phyloP scores from a whole-genome alignment of 169 alveolate species.

The Theileria orientalis region DNA sequence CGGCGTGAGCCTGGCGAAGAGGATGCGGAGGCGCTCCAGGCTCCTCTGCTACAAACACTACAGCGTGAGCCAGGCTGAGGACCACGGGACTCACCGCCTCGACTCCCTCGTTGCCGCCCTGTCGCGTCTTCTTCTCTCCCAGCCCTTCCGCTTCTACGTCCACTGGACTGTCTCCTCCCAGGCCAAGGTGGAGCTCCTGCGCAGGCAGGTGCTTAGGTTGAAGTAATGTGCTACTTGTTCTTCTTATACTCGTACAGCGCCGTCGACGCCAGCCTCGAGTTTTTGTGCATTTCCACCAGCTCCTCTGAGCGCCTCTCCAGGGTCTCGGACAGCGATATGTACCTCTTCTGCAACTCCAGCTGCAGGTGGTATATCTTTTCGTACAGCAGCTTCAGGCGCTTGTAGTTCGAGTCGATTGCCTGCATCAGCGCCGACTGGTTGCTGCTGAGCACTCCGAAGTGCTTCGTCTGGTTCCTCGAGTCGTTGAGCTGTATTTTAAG shows the following conservation, averaged over 20 bases:
- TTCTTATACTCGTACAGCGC: constrained; percentile 44
- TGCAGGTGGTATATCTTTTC: constrained; percentile 51
- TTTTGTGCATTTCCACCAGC: constrained; percentile 24
- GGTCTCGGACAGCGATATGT: constrained; percentile 36
- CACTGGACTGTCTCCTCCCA: constrained; percentile 19
- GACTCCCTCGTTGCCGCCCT: not conserved
- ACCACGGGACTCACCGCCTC: not conserved
- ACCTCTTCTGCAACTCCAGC: constrained; percentile 42
- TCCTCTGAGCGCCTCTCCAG: constrained; percentile 36
- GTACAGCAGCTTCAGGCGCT: constrained; percentile 48
- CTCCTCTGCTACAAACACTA: not conserved
- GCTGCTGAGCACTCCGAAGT: constrained; percentile 17
- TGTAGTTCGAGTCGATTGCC: constrained; percentile 41
- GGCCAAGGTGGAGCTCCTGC: constrained; percentile 14
- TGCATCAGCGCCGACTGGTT: constrained; percentile 34
- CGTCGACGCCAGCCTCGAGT: constrained; percentile 30
- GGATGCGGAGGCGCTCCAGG: constrained; percentile 1
- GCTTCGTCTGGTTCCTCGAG: constrained; percentile 26
- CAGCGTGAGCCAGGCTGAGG: not conserved
- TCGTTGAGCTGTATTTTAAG: constrained; percentile 35
- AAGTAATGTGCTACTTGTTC: constrained; percentile 2
- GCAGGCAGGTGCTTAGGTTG: constrained; percentile 4
- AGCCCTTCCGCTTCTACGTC: constrained; percentile 17
- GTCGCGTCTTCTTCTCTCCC: not conserved
- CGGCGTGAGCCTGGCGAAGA: not conserved